Conservation (phyloP, 805 yeast species). For the Dipodascus geniculatus region DNA sequence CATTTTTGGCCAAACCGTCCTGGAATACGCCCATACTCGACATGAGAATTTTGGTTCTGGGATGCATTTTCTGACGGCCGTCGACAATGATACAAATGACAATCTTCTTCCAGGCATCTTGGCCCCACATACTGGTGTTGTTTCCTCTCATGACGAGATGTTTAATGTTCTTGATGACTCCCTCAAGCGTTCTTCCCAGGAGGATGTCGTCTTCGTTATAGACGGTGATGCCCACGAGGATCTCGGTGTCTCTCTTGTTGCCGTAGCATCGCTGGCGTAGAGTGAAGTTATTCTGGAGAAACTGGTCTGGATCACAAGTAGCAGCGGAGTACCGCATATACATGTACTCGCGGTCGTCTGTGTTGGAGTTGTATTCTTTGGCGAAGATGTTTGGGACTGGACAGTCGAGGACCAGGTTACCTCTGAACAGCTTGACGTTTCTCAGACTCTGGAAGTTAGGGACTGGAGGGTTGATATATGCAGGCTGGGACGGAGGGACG, state of each 20-base stretch:
- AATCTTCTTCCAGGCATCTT: constrained; percentile 81
- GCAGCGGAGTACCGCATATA: constrained; percentile 91
- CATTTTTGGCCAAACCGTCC: constrained; percentile 48
- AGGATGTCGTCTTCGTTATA: constrained; percentile 83
- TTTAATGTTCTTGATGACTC: constrained; percentile 77
- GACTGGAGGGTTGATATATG: constrained; percentile 10
- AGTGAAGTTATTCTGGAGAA: constrained; percentile 49
- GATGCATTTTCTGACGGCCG: constrained; percentile 73
- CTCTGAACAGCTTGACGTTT: constrained; percentile 48
- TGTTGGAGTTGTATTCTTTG: constrained; percentile 41
- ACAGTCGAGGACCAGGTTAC: constrained; percentile 78
- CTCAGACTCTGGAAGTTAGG: constrained; percentile 26
- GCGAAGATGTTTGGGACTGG: constrained; percentile 69
- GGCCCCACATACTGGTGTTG: constrained; percentile 65
- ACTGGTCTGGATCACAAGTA: constrained; percentile 80
- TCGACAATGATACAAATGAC: constrained; percentile 83
- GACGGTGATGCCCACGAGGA: constrained; percentile 77
- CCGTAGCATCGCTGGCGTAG: constrained; percentile 71
- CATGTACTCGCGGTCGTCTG: constrained; percentile 51
- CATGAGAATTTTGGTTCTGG: constrained; percentile 60
- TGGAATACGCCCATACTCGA: constrained; percentile 81
- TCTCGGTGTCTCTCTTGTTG: constrained; percentile 72
- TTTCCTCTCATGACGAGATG: constrained; percentile 53
- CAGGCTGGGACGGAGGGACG: constrained; percentile 3
- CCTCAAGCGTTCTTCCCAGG: constrained; percentile 76